Evolutionary conservation across 176 grass and related monocot genomes (phyloP).

Genomic region (Echinochloa phyllopogon): DNA sequence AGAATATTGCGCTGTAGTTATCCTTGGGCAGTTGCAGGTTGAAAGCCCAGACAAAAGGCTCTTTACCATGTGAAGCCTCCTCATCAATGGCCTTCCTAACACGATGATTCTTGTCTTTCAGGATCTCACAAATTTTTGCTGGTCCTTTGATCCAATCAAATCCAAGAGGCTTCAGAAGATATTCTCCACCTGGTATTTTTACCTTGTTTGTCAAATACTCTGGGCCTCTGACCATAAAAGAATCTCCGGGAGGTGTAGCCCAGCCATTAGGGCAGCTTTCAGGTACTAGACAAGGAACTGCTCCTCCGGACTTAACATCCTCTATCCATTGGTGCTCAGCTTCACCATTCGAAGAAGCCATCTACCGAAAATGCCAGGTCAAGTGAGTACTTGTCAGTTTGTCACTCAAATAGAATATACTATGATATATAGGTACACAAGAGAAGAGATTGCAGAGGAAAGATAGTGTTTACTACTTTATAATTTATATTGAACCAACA

Average conservation of each 20-base stretch:
- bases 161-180: conserved; percentile 85
- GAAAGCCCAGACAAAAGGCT: conserved; percentile 92
- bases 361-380: conserved; percentile 25
- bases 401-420: background rate
- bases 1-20: conserved; percentile 75
- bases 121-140: conserved; percentile 67
- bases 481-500: background rate
- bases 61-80: conserved; percentile 52
- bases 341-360: conserved; percentile 64
- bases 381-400: background rate
- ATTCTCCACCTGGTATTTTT: conserved; percentile 80
- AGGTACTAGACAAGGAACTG: conserved; percentile 67
- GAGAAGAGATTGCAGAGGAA: background rate
- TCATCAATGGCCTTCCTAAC: conserved; percentile 74
- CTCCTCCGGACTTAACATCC: conserved; percentile 62
- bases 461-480: background rate
- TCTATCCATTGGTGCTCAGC: conserved; percentile 73
- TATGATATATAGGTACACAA: background rate
- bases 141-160: conserved; percentile 89
- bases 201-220: conserved; percentile 76
- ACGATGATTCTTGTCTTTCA: conserved; percentile 75
- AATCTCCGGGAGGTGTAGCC: conserved; percentile 68
- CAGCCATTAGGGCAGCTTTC: conserved; percentile 69
- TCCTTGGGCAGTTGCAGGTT: conserved; percentile 97
- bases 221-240: conserved; percentile 88